A percentile compares a stretch with the other conserved stretches of the same genome.
Conservation (phyloP, 108 stramenopile genomes). For the Discostella stelligeroides region DNA sequence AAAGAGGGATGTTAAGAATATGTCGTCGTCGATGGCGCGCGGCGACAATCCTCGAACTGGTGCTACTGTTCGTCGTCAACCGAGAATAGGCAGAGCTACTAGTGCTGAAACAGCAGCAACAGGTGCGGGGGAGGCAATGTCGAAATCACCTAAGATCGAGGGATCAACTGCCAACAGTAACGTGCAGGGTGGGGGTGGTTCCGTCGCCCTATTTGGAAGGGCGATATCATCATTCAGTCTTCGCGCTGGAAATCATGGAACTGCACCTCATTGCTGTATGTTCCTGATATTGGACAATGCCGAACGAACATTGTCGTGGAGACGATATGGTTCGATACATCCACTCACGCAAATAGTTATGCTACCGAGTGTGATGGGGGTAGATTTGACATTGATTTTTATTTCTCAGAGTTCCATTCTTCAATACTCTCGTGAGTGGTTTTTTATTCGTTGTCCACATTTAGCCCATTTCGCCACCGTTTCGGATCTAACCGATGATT, state of each 20-base stretch:
- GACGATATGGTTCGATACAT: conserved; percentile 39
- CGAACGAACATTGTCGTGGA: conserved; percentile 61
- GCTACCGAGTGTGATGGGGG: conserved; percentile 62
- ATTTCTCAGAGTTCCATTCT: conserved; percentile 55
- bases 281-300: conserved; percentile 75
- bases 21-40: too few relatives aligned
- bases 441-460: background rate
- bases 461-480: conserved; percentile 6
- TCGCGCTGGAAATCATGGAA: too few relatives aligned
- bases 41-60: background rate
- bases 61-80: too few relatives aligned
- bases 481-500: background rate
- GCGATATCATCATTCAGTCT: conserved; percentile 30
- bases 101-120: background rate
- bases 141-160: conserved; percentile 1
- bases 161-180: conserved; percentile 3
- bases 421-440: conserved; percentile 54
- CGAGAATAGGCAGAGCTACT: background rate
- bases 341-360: conserved; percentile 58
- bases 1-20: conserved; percentile 10
- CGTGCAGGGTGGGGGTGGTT: conserved; percentile 15
- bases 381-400: conserved; percentile 67
- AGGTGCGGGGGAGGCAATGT: background rate
- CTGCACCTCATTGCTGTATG: conserved; percentile 37
- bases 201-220: conserved; percentile 41